Evolutionary conservation across 2,329 filamentous ascomycete species (phyloP).

Genomic region (Monosporascus sp.): DNA sequence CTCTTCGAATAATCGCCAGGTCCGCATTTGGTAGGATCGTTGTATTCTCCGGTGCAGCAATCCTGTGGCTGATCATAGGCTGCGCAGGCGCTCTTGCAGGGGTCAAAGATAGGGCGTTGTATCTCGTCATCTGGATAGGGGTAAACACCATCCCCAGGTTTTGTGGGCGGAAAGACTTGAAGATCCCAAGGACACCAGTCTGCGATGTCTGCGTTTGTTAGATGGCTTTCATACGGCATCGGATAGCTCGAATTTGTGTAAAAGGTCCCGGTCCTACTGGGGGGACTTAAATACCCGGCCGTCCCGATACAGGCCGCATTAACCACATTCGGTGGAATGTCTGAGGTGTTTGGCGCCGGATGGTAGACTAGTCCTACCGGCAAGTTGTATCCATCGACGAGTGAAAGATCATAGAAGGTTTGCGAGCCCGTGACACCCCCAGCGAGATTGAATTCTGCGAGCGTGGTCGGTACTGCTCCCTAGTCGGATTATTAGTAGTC

Average conservation of each 20-base stretch:
- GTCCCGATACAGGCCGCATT: constrained; percentile 75
- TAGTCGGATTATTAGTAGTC: constrained; percentile 24
- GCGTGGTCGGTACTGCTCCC: constrained; percentile 68
- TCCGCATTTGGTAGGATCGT: constrained; percentile 56
- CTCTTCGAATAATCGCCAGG: constrained; percentile 63
- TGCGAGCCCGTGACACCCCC: constrained; percentile 56
- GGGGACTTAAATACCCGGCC: constrained; percentile 53
- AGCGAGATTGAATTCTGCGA: constrained; percentile 75
- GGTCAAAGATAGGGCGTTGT: constrained; percentile 65
- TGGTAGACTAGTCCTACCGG: constrained; percentile 61
- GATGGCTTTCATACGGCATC: constrained; percentile 58
- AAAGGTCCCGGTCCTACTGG: constrained; percentile 47
- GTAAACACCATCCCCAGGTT: constrained; percentile 71
- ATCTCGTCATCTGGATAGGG: constrained; percentile 75
- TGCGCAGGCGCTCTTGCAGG: constrained; percentile 72
- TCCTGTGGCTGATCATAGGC: constrained; percentile 62
- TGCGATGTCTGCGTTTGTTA: constrained; percentile 52
- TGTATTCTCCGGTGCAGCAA: constrained; percentile 69
- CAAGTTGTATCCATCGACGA: constrained; percentile 82
- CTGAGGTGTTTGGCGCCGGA: constrained; percentile 54
- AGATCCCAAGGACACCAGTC: constrained; percentile 80
- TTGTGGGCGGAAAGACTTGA: constrained; percentile 61
- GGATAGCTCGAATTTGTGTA: constrained; percentile 62
- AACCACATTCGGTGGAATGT: constrained; percentile 70
- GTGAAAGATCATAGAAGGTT: constrained; percentile 78